Evolutionary conservation across 805 yeast species (phyloP), one percentile per base, ranked within the genome.

Genomic region (Ogataea degrootiae): DNA sequence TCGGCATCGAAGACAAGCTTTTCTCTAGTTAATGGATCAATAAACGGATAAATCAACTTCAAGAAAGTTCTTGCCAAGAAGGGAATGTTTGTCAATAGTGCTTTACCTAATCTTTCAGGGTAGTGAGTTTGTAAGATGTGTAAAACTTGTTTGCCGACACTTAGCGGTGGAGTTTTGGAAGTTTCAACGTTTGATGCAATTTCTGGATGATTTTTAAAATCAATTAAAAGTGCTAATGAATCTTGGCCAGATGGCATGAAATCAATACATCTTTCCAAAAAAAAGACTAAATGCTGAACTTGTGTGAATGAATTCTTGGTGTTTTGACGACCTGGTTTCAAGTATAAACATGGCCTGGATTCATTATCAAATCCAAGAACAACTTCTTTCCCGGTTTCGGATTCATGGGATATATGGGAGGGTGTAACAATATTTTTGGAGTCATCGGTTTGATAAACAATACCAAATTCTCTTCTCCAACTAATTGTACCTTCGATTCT

Each of bases 231-330:
- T 1, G 98, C 96, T 45, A 94, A 72, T 12, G 95, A 85, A 62
- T 92, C 99, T 68, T 94, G 99, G 21, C 98, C 98, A 0, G 89
- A 76, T 1, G 97, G 97, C 97, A 94, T 92, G 66, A 79, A 87
- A 66, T 90, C 95, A 48, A 92, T 91, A 39, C 87, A 96, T 49
- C 91, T 76, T 67, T 94, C 99, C 45, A 94, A 74, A 90, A 85
- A 85, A 70, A 75, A 92, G 6, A 94, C 98, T 63, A 94, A 73
- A 64, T 90, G 97, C 67, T 94, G 96, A n/a, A 94, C 97, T 63
- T 94, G 99, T 57, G 92, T 78, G 52, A 82, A 85, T 1, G 94
- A 80, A 3, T 94, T 81, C 61, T 88, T 87, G 15, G 99, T 94
- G 70, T 94, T 94, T 68, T 94, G 99, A 63, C 96, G 79, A 14